These are phyloP conservation scores for Astrephomene gubernaculifera DNA, from an alignment of 139 green algal genomes.

Conservation along the genomic window DNA sequence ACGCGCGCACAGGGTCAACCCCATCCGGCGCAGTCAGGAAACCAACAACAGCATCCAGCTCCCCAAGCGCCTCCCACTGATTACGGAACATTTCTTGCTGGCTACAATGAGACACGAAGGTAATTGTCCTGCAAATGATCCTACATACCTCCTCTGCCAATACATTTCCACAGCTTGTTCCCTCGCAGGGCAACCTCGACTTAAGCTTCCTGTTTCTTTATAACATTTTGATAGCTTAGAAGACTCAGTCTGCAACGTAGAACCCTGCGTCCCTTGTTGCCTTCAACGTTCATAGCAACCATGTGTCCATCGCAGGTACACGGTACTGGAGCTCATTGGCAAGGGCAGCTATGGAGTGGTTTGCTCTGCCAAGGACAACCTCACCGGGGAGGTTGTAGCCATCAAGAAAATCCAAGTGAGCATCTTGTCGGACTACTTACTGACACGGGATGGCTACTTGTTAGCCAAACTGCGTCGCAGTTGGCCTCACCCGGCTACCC, in stretches of 20 bases:
- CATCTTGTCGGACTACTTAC: not conserved
- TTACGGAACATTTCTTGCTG: not conserved
- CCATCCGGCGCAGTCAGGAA: not conserved
- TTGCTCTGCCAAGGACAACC: slow-evolving; percentile 87
- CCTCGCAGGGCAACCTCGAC: too few species aligned
- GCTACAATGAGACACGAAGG: slow-evolving; percentile 24
- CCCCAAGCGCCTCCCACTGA: not conserved
- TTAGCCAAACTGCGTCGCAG: too few species aligned
- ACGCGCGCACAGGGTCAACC: not conserved
- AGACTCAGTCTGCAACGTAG: not conserved
- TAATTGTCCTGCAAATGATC: not conserved
- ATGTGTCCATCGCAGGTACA: slow-evolving; percentile 38
- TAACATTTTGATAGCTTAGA: too few species aligned
- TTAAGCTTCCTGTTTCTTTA: too few species aligned
- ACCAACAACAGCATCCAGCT: not conserved
- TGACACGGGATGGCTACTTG: too few species aligned
- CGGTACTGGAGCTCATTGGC: slow-evolving; percentile 82
- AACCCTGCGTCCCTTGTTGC: not conserved
- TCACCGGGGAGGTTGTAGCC: slow-evolving; percentile 78
- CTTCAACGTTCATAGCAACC: too few species aligned
- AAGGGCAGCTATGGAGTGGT: slow-evolving; percentile 97
- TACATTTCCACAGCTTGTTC: not conserved
- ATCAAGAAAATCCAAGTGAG: slow-evolving; percentile 95
- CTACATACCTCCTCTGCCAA: not conserved
- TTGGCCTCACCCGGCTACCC: too few species aligned